Percentiles rank a stretch among this genome's conserved stretches.
Evolutionary conservation across 2,329 filamentous ascomycete genomes (phyloP).

Genomic region (Alternaria brassicae): DNA sequence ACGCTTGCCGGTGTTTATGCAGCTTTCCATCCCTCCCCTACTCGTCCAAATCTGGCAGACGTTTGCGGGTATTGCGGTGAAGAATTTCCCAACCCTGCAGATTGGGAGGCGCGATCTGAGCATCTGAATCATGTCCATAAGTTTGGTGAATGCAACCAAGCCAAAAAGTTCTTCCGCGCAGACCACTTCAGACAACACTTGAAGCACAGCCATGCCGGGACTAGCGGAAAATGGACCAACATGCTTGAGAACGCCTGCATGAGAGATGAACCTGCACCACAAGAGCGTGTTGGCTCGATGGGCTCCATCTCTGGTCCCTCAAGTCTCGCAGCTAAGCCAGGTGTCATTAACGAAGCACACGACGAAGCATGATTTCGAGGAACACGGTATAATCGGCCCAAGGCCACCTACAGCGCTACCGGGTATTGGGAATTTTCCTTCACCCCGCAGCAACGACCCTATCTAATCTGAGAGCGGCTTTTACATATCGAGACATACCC

Average conservation of each 20-base stretch:
- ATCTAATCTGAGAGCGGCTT: conserved; percentile 9
- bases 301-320: conserved; percentile 41
- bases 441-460: background rate
- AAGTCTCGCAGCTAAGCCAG: conserved; percentile 43
- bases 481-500: conserved; percentile 1
- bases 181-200: conserved; percentile 98
- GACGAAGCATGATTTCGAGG: conserved; percentile 44
- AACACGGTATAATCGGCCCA: background rate
- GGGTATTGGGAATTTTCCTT: background rate
- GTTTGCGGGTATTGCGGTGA: conserved; percentile 95
- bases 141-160: conserved; percentile 96
- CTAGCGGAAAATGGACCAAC: conserved; percentile 98
- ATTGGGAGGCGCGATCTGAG: conserved; percentile 86
- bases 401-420: conserved; percentile 9
- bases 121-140: conserved; percentile 94
- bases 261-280: conserved; percentile 78
- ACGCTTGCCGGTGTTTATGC: conserved; percentile 75
- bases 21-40: conserved; percentile 84
- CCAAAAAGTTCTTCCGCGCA: conserved; percentile 96
- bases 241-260: conserved; percentile 97
- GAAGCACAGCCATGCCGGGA: conserved; percentile 95
- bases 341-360: conserved; percentile 50
- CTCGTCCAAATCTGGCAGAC: conserved; percentile 68
- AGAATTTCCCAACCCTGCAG: conserved; percentile 84
- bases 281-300: conserved; percentile 48